Conservation (phyloP, 169 alveolate species). For the Cryptosporidium sp. region DNA sequence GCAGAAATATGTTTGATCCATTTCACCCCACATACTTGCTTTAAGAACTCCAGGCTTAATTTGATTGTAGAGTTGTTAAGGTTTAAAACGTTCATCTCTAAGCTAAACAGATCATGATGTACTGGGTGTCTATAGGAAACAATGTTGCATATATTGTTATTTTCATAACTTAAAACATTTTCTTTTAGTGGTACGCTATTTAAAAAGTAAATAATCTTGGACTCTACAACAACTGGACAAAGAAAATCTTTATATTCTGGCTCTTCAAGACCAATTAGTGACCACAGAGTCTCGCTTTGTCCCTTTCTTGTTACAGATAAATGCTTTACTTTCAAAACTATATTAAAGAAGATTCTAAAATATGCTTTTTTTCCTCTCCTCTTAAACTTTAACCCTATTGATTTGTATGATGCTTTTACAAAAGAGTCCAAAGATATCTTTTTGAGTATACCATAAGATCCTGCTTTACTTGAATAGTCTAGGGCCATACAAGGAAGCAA, state of each 20-base stretch:
- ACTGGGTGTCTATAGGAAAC: slow-evolving; percentile 14
- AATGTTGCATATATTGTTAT: neutral
- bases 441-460: slow-evolving; percentile 5
- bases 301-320: neutral
- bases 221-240: slow-evolving; percentile 1
- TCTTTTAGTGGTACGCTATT: neutral
- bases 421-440: slow-evolving; percentile 19
- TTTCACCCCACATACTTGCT: neutral
- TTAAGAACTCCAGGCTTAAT: slow-evolving; percentile 3
- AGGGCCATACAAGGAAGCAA: slow-evolving; percentile 33
- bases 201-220: slow-evolving; percentile 13
- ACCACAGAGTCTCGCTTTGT: neutral
- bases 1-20: slow-evolving; percentile 13
- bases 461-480: neutral
- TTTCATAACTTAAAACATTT: neutral
- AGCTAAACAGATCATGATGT: neutral
- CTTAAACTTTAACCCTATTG: slow-evolving; percentile 38
- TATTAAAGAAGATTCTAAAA: neutral
- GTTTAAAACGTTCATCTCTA: neutral
- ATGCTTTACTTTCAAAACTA: slow-evolving; percentile 18
- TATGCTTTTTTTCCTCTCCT: neutral
- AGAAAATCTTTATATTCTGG: neutral
- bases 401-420: slow-evolving; percentile 52
- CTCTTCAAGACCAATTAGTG: slow-evolving; percentile 9
- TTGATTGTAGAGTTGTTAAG: neutral